Evolutionary conservation across 106 monocot species (phyloP).

Genomic region (Dioscorea dumetorum): DNA sequence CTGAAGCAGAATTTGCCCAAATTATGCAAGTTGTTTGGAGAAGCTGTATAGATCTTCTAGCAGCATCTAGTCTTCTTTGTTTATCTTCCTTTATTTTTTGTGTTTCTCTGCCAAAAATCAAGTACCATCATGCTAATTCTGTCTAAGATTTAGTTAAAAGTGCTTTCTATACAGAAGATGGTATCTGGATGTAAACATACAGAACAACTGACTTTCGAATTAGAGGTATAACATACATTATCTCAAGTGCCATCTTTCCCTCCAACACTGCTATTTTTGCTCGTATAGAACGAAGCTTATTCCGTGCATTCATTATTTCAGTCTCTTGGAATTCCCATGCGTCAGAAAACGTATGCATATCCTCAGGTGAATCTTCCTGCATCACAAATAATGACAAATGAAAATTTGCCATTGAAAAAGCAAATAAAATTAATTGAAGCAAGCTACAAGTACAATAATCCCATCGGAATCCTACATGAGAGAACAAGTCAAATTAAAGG

Average conservation of each 20-base stretch:
- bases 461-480: background rate
- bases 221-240: slow-evolving; percentile 37
- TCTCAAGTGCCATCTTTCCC: slow-evolving; percentile 65
- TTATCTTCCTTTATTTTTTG: slow-evolving; percentile 45
- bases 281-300: slow-evolving; percentile 47
- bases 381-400: background rate
- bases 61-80: slow-evolving; percentile 41
- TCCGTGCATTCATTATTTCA: slow-evolving; percentile 61
- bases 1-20: slow-evolving; percentile 72
- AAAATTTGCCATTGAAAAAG: slow-evolving; percentile 1
- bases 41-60: slow-evolving; percentile 30
- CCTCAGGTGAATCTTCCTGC: slow-evolving; percentile 20
- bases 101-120: slow-evolving; percentile 28
- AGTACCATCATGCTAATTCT: background rate
- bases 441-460: background rate
- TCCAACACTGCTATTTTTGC: slow-evolving; percentile 66
- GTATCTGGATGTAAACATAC: too few species aligned
- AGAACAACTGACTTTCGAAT: background rate
- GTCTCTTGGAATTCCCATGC: slow-evolving; percentile 82
- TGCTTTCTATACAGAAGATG: too few species aligned
- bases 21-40: slow-evolving; percentile 44
- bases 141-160: too few species aligned
- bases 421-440: background rate
- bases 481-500: background rate
- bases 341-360: slow-evolving; percentile 57